Percentiles rank a stretch among this genome's conserved stretches.
phyloP scores from a whole-genome alignment of 352 stramenopile genomes.

The Pythium pectinolyticum region DNA sequence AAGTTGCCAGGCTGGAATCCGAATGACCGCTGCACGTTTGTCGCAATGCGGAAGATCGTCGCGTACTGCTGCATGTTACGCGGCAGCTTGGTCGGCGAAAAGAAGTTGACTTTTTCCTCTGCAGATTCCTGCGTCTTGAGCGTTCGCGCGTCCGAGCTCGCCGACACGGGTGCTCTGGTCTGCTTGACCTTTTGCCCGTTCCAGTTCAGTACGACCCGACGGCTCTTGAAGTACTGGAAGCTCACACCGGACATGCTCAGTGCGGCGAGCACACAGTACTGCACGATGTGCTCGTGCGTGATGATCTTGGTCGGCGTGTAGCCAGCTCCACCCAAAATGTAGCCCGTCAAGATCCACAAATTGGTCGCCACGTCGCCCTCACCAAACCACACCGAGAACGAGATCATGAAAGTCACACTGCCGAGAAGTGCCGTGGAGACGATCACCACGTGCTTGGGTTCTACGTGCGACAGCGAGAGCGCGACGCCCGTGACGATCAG shows the following conservation, averaged over 20 bases:
- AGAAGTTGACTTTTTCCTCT: constrained; percentile 74
- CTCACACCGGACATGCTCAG: constrained; percentile 39
- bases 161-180: constrained; percentile 52
- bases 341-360: constrained; percentile 65
- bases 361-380: constrained; percentile 61
- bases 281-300: constrained; percentile 51
- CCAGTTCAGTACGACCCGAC: constrained; percentile 37
- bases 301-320: constrained; percentile 53
- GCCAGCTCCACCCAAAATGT: constrained; percentile 56
- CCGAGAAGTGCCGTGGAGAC: constrained; percentile 67
- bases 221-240: constrained; percentile 53
- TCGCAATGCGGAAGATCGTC: constrained; percentile 77
- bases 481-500: constrained; percentile 46
- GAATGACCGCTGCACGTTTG: constrained; percentile 85
- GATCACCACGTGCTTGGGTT: constrained; percentile 65
- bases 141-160: constrained; percentile 75
- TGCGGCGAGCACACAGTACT: constrained; percentile 57
- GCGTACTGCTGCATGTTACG: constrained; percentile 85
- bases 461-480: constrained; percentile 40
- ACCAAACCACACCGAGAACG: constrained; percentile 71
- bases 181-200: constrained; percentile 25
- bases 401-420: constrained; percentile 61
- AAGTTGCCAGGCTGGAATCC: constrained; percentile 87
- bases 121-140: constrained; percentile 52
- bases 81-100: constrained; percentile 65